Conservation (phyloP, 371 early-diverging fungal genomes). For the Mucor plumbeus region DNA sequence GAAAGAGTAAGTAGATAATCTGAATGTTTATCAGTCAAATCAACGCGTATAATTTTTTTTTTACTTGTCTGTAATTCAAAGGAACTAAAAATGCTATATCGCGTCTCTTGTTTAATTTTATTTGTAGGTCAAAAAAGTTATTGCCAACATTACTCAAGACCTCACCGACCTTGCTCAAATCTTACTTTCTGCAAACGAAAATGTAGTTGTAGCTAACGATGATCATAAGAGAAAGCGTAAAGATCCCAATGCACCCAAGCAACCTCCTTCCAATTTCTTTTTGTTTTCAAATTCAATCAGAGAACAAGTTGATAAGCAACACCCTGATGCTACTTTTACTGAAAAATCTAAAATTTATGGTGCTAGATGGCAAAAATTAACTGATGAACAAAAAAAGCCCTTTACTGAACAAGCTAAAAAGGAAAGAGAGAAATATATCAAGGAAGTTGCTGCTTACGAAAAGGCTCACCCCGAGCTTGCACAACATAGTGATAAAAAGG, state of each 20-base stretch:
- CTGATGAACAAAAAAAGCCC: constrained; percentile 21
- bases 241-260: constrained; percentile 27
- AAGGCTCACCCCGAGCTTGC: neutral
- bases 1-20: neutral
- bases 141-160: constrained; percentile 5
- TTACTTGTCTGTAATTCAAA: neutral
- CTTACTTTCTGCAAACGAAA: neutral
- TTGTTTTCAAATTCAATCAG: constrained; percentile 16
- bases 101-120: constrained; percentile 3
- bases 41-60: neutral
- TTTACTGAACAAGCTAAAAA: constrained; percentile 15
- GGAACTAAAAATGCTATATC: neutral
- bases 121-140: neutral
- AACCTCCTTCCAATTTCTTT: constrained; percentile 19
- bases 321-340: constrained; percentile 14
- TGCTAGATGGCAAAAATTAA: constrained; percentile 18
- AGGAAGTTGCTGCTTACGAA: constrained; percentile 16
- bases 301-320: constrained; percentile 10
- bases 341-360: constrained; percentile 25
- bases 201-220: neutral
- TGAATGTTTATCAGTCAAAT: neutral
- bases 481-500: neutral
- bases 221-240: constrained; percentile 11
- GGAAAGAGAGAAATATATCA: constrained; percentile 18
- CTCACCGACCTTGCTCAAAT: constrained; percentile 13